These are phyloP conservation scores for Carex littledalei DNA, from an alignment of 176 grass and related monocot species.

Conservation along the genomic window DNA sequence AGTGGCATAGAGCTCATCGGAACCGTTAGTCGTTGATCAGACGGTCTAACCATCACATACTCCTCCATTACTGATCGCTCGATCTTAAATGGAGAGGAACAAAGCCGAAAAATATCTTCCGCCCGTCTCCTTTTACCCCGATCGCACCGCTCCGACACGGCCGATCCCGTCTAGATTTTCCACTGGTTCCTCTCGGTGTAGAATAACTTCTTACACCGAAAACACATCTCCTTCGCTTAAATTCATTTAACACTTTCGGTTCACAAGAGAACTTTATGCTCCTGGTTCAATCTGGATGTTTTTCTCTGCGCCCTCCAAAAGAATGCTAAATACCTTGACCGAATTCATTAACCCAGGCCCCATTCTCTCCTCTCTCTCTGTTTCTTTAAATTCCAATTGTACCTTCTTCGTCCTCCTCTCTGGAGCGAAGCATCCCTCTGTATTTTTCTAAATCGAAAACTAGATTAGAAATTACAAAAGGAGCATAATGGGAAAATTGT, in stretches of 20 bases:
- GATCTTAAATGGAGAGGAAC: neutral
- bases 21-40: neutral
- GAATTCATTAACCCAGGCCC: neutral
- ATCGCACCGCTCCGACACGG: neutral
- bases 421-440: neutral
- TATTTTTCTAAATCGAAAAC: neutral
- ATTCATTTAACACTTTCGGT: neutral
- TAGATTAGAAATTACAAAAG: neutral
- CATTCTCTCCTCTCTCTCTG: neutral
- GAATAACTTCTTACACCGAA: neutral
- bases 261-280: neutral
- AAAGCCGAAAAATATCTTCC: neutral
- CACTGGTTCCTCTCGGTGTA: neutral
- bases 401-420: neutral
- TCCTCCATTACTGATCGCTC: neutral
- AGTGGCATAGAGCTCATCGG: neutral
- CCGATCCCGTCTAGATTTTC: neutral
- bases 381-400: neutral
- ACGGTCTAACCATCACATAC: neutral
- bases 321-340: neutral
- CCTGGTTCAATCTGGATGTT: neutral
- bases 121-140: conserved; percentile 5
- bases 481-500: conserved; percentile 13
- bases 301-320: conserved; percentile 6
- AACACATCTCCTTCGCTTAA: neutral